phyloP scores from a whole-genome alignment of 495 filamentous ascomycete genomes.

The Hypoxylon trugodes region DNA sequence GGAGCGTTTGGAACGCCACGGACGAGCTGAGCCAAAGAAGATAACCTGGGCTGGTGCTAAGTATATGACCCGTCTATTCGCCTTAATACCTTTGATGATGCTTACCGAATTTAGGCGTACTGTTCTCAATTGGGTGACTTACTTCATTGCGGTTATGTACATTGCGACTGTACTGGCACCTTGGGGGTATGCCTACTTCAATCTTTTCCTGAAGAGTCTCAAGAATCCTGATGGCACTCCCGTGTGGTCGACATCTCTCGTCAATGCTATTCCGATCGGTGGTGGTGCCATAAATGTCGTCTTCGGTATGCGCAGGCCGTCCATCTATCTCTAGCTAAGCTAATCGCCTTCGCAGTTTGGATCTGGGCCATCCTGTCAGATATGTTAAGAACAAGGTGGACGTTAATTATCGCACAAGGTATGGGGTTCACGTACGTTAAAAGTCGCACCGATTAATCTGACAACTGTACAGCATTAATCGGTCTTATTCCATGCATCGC shows the following conservation, averaged over 20 bases:
- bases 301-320: constrained; percentile 35
- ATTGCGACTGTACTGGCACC: constrained; percentile 48
- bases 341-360: constrained; percentile 43
- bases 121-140: constrained; percentile 46
- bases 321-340: background rate
- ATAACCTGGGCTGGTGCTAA: constrained; percentile 50
- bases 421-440: background rate
- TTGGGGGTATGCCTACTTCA: constrained; percentile 54
- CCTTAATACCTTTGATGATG: background rate
- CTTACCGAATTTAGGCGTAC: constrained; percentile 43
- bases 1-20: constrained; percentile 45
- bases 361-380: constrained; percentile 53
- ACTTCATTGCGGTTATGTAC: constrained; percentile 49
- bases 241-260: constrained; percentile 46
- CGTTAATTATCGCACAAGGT: constrained; percentile 49
- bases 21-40: constrained; percentile 46
- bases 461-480: constrained; percentile 38
- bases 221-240: constrained; percentile 47
- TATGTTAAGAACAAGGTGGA: constrained; percentile 48
- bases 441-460: background rate
- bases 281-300: constrained; percentile 50
- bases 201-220: constrained; percentile 49
- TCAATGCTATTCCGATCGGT: constrained; percentile 51
- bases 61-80: constrained; percentile 10
- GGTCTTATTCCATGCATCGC: constrained; percentile 50